phyloP scores from a whole-genome alignment of 371 early-diverging fungal species.

The Mucor plumbeus region DNA sequence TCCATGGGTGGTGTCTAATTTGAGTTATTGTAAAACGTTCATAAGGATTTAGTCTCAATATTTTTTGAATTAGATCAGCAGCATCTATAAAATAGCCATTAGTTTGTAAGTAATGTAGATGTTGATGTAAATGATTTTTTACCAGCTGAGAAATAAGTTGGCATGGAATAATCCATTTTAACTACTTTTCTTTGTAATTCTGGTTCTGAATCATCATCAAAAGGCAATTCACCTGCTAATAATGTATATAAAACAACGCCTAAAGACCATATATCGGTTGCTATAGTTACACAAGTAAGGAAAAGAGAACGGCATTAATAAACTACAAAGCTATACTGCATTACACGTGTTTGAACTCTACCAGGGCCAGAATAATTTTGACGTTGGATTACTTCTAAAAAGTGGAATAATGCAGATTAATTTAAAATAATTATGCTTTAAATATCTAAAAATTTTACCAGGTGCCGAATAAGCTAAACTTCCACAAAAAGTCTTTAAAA shows the following conservation, averaged over 20 bases:
- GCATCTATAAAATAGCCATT: neutral
- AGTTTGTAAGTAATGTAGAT: too few relatives aligned
- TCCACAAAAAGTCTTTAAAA: slow-evolving; percentile 86
- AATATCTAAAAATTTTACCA: slow-evolving; percentile 27
- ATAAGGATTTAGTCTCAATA: slow-evolving; percentile 62
- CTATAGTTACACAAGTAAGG: slow-evolving; percentile 27
- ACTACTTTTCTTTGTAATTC: slow-evolving; percentile 67
- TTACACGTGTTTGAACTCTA: slow-evolving; percentile 9
- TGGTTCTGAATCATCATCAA: slow-evolving; percentile 76
- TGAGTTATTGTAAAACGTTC: slow-evolving; percentile 61
- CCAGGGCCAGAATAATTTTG: slow-evolving; percentile 75
- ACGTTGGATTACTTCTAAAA: slow-evolving; percentile 65
- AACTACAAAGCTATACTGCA: neutral
- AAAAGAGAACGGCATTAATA: neutral
- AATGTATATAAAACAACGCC: slow-evolving; percentile 79
- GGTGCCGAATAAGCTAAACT: slow-evolving; percentile 86
- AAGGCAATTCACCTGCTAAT: slow-evolving; percentile 73
- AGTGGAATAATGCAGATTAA: neutral
- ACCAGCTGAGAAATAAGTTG: slow-evolving; percentile 62
- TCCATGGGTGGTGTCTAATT: slow-evolving; percentile 70
- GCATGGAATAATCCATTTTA: slow-evolving; percentile 67
- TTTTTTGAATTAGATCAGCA: slow-evolving; percentile 27
- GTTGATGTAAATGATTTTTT: slow-evolving; percentile 37
- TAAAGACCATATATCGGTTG: slow-evolving; percentile 82
- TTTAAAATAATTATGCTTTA: neutral